Evolutionary conservation across 2,329 filamentous ascomycete genomes (phyloP), one percentile per base, ranked within the genome.

Genomic region (Beauveria bassiana): DNA sequence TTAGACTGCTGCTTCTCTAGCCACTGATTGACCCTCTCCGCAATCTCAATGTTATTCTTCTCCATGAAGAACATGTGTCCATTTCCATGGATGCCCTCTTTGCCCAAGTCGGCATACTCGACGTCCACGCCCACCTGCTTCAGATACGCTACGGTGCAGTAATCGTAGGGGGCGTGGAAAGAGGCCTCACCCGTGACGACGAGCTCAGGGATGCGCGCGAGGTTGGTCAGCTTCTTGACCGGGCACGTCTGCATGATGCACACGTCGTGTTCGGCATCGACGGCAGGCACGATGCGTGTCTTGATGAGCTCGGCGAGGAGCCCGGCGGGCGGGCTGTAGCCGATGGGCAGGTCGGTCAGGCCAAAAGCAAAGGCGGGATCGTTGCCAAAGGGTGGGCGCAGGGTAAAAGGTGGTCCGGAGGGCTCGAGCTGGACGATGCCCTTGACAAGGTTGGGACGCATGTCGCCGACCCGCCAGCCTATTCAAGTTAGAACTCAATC

Each of bases 131-230:
- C 79, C 14, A 74, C 79, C 67, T 83, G 81, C 64, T 70, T 65
- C 63, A 84, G 65, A 65, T 77, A 83, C 43, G 71, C 67, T n/a
- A 80, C 76, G 1, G 78, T 81, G 64, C 79, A 83, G 65, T 81
- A 76, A 62, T 84, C 81, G 65, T 83, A 83, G 22, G 74, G 72
- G 16, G 75, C 73, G 69, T 84, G 81, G 52, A 77, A 81, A 31
- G 76, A 78, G 9, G 81, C 78, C 65, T 83, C 78, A 14, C 73
- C 72, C 0, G 78, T 81, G 24, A 80, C 68, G 18, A 81, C 68
- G 16, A 83, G 68, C 6, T 78, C 74, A 0, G 78, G 79, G 9
- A 82, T 73, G 20, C 72, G 70, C 5, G 66, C 68, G 14, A 85
- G 68, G 61, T 82, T 81, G 2, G 68, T 70, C 57, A 84, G 66